A percentile compares a stretch with the other conserved stretches of the same genome.
phyloP scores from a whole-genome alignment of 2,329 filamentous ascomycete species.

The Polychaeton citri region DNA sequence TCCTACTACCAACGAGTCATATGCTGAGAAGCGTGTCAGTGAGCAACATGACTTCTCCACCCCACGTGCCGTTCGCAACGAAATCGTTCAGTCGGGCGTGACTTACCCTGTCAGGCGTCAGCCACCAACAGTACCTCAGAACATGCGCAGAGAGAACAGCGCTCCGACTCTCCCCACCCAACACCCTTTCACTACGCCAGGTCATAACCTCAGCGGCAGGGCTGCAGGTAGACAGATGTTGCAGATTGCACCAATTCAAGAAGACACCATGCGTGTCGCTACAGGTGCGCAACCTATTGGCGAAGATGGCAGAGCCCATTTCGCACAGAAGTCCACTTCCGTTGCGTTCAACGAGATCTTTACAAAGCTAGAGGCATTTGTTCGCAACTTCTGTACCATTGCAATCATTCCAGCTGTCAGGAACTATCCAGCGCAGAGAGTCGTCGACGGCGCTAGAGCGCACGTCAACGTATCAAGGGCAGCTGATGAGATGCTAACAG shows the following conservation, averaged over 20 bases:
- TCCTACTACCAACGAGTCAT: too few species aligned
- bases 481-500: slow-evolving; percentile 1
- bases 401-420: background rate
- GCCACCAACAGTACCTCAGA: background rate
- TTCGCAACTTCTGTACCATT: slow-evolving; percentile 1
- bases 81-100: too few species aligned
- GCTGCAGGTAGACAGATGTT: too few species aligned
- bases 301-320: background rate
- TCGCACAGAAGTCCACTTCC: background rate
- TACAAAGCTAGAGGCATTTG: slow-evolving; percentile 2
- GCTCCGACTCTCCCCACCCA: background rate
- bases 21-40: too few species aligned
- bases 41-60: background rate
- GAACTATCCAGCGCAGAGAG: background rate
- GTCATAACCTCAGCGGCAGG: too few species aligned
- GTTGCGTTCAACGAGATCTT: slow-evolving; percentile 3
- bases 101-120: background rate
- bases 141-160: background rate
- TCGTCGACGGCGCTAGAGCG: slow-evolving; percentile 1
- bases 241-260: too few species aligned
- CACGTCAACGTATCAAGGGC: slow-evolving; percentile 1
- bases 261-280: too few species aligned
- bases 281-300: too few species aligned
- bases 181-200: too few species aligned
- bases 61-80: background rate